Percentiles rank a stretch among this genome's conserved stretches.
Evolutionary conservation across 108 stramenopile species (phyloP).

Genomic region (Conticribra weissflogii): DNA sequence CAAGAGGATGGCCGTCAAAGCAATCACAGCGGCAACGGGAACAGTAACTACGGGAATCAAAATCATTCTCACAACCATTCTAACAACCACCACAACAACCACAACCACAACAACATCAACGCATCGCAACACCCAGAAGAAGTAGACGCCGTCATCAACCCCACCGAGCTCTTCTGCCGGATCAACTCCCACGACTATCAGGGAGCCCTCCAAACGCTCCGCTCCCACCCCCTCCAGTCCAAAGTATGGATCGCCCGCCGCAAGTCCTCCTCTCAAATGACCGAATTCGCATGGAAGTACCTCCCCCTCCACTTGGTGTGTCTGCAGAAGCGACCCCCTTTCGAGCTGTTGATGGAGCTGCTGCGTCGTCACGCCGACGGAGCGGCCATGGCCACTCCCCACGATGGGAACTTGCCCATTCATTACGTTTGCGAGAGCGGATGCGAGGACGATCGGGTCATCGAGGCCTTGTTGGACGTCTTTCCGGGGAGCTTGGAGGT

Average conservation of each 20-base stretch:
- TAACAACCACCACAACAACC: neutral
- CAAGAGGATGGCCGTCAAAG: neutral
- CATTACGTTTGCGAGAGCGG: slow-evolving; percentile 54
- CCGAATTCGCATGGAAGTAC: slow-evolving; percentile 49
- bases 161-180: slow-evolving; percentile 52
- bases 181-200: slow-evolving; percentile 55
- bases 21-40: too few relatives aligned
- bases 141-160: slow-evolving; percentile 52
- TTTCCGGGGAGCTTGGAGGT: slow-evolving; percentile 38
- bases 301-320: slow-evolving; percentile 57
- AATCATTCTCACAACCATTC: too few relatives aligned
- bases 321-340: slow-evolving; percentile 47
- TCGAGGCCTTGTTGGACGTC: slow-evolving; percentile 33
- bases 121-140: slow-evolving; percentile 1
- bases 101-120: neutral
- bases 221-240: slow-evolving; percentile 35
- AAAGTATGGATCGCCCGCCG: slow-evolving; percentile 49
- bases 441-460: slow-evolving; percentile 42
- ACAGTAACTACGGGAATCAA: too few relatives aligned
- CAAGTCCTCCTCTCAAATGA: neutral
- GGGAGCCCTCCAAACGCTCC: slow-evolving; percentile 29
- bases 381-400: slow-evolving; percentile 37
- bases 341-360: slow-evolving; percentile 35
- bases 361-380: slow-evolving; percentile 40
- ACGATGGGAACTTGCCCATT: slow-evolving; percentile 58